Evolutionary conservation across 345 rosid species (phyloP), one percentile per base, ranked within the genome.

Genomic region (Pugionium dolabratum): DNA sequence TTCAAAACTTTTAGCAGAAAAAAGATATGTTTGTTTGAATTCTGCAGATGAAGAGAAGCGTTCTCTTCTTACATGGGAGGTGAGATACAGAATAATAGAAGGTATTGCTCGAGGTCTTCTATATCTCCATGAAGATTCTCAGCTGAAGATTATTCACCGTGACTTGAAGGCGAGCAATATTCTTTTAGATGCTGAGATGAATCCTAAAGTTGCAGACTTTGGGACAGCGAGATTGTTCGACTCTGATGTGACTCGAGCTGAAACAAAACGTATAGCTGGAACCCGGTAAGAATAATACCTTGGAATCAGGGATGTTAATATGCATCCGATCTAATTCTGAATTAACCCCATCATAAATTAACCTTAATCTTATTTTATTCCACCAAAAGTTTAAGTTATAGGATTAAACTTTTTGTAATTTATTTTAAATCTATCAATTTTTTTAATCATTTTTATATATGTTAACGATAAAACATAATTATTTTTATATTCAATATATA

Each of bases 201-300:
- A 76, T 37, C 75, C 73, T 4, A 76, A 65, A 62, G 69, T 71
- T 40, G 67, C 75, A 46, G 78, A 79, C 26, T 79, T 79, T 6
- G 77, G 79, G 25, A 75, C 32, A 0, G 73, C 82, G 0, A 75
- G 77, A 25, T 29, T 79, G 26, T 75, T 72, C 11, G 8, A 63
- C 2, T 44, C 33, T 3, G 68, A 59, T 5, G 59, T 41, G 52
- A 39, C 71, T 60, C 78, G 76, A 34, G 80, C 27, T 7, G 39
- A 55, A 10, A 76, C 76, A 35, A 56, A 2, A 9, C 27, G 54
- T 54, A 54, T 79, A 36, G 78, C 62, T 11, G 80, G 83, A 30
- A 77, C 81, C 0, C 67, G 48, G 81, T 80, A 70, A 53, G 68
- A 32, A 18, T 2, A 25, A 18, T 18, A 18, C 18, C 18, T 18